Percentiles rank a stretch among this genome's conserved stretches.
These are phyloP conservation scores for Solanum arcanum DNA, from an alignment of 257 asterid genomes.

Conservation along the genomic window DNA sequence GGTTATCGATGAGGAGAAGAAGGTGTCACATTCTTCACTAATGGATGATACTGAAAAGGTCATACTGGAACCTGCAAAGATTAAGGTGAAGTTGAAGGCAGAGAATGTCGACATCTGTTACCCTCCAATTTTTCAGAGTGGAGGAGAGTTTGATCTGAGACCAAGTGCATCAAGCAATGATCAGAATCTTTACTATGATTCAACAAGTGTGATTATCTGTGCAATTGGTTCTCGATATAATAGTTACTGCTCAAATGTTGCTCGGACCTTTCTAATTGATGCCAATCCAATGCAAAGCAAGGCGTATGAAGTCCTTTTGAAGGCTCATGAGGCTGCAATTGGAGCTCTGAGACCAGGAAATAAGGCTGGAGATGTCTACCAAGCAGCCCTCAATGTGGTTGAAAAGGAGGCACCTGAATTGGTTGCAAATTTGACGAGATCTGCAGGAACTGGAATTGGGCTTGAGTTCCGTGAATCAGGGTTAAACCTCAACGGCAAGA, in stretches of 20 bases:
- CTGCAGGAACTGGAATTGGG: conserved; percentile 23
- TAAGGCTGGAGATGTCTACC: conserved; percentile 12
- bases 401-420: conserved; percentile 24
- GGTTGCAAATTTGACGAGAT: conserved; percentile 10
- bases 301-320: conserved; percentile 19
- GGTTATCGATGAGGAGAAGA: conserved; percentile 23
- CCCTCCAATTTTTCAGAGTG: conserved; percentile 24
- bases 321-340: conserved; percentile 16
- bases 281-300: conserved; percentile 15
- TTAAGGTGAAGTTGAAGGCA: conserved; percentile 23
- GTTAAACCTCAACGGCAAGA: conserved; percentile 12
- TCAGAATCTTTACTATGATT: conserved; percentile 14
- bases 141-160: conserved; percentile 22
- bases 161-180: conserved; percentile 24
- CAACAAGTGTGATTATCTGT: conserved; percentile 21
- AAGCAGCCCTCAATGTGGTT: conserved; percentile 8
- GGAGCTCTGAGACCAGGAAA: conserved; percentile 15
- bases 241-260: conserved; percentile 22
- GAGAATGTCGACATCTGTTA: conserved; percentile 23
- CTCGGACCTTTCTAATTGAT: conserved; percentile 16
- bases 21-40: conserved; percentile 15
- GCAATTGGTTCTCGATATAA: conserved; percentile 20
- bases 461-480: conserved; percentile 26
- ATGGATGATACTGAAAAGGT: conserved; percentile 26
- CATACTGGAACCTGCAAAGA: conserved; percentile 20